A percentile compares a stretch with the other conserved stretches of the same genome.
Evolutionary conservation across 768 basidiomycete genomes (phyloP).

Genomic region (Coprinopsis marcescibilis): DNA sequence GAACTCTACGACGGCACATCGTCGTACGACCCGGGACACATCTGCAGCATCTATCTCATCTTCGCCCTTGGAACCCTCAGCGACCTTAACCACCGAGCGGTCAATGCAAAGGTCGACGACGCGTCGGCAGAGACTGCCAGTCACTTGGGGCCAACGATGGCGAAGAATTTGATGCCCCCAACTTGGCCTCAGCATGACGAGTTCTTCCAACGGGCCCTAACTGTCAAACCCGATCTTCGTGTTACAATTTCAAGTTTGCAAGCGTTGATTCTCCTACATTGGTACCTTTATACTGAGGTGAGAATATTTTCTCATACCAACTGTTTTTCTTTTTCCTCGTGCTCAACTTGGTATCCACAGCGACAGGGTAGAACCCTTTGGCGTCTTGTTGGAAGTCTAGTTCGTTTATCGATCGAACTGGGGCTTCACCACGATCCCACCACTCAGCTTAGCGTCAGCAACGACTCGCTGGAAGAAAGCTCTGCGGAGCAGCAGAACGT

Average conservation of each 20-base stretch:
- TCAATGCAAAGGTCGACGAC: constrained; percentile 43
- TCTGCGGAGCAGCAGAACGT: constrained; percentile 20
- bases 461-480: constrained; percentile 11
- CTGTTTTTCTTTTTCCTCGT: constrained; percentile 1
- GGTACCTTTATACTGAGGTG: constrained; percentile 89
- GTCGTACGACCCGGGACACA: constrained; percentile 65
- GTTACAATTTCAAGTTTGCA: constrained; percentile 81
- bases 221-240: constrained; percentile 74
- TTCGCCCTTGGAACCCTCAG: constrained; percentile 78
- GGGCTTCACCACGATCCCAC: constrained; percentile 85
- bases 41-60: constrained; percentile 74
- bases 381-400: constrained; percentile 82
- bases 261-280: constrained; percentile 77
- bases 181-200: constrained; percentile 81
- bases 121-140: constrained; percentile 23
- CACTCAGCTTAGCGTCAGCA: constrained; percentile 43
- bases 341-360: constrained; percentile 31
- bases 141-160: constrained; percentile 32
- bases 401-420: constrained; percentile 76
- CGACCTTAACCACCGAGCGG: constrained; percentile 71
- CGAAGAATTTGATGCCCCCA: constrained; percentile 57
- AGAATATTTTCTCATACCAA: constrained; percentile 15
- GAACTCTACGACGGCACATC: constrained; percentile 57
- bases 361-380: constrained; percentile 86
- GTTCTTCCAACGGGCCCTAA: constrained; percentile 75